Conservation (phyloP, 371 early-diverging fungal species). For the Haplosporangium sp. region DNA sequence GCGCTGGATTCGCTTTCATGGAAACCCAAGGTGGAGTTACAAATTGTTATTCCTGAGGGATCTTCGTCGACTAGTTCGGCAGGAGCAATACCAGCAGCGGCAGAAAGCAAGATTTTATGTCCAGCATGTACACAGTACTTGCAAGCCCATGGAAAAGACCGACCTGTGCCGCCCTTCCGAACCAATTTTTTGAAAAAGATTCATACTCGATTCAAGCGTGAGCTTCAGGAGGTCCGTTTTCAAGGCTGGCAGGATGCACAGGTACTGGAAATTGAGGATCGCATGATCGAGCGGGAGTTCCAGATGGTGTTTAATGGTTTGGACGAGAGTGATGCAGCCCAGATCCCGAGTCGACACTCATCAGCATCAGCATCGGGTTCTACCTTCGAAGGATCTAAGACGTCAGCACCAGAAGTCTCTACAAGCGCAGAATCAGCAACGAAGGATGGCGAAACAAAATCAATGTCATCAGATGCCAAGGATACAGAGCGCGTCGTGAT, state of each 20-base stretch:
- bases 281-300: slow-evolving; percentile 46
- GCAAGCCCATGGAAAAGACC: slow-evolving; percentile 35
- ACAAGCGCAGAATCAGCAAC: not conserved
- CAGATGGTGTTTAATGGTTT: slow-evolving; percentile 48
- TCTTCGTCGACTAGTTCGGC: not conserved
- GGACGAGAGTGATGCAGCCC: slow-evolving; percentile 32
- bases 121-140: slow-evolving; percentile 37
- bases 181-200: slow-evolving; percentile 49
- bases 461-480: not conserved
- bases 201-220: slow-evolving; percentile 47
- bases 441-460: not conserved
- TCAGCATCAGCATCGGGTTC: slow-evolving; percentile 12
- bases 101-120: slow-evolving; percentile 32
- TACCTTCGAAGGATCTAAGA: too few species aligned
- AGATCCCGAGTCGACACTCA: slow-evolving; percentile 2
- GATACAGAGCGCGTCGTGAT: slow-evolving; percentile 25
- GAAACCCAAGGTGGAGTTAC: slow-evolving; percentile 23
- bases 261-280: slow-evolving; percentile 48
- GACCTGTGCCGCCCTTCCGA: slow-evolving; percentile 44
- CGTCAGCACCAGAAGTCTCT: slow-evolving; percentile 9
- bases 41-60: not conserved
- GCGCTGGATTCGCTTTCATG: slow-evolving; percentile 38
- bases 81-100: not conserved
- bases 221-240: slow-evolving; percentile 50
- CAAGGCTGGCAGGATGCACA: slow-evolving; percentile 57